Conservation (phyloP, 2,329 filamentous ascomycete species). For the Penicillium sp. region DNA sequence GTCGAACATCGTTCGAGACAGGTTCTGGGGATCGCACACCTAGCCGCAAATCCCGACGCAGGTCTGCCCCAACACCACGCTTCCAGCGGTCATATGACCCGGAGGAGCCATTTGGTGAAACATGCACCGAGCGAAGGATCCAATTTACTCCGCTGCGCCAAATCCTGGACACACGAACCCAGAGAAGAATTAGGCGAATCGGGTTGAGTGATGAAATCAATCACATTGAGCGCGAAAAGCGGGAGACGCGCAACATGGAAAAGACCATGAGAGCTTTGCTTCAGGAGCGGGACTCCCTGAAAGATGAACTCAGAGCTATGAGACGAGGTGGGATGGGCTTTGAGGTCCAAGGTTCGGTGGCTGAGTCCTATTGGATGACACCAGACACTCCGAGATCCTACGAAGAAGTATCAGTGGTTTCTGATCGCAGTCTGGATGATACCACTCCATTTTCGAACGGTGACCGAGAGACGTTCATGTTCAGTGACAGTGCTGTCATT, state of each 20-base stretch:
- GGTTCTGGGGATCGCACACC: conserved; percentile 29
- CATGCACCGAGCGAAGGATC: conserved; percentile 31
- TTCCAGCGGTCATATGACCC: conserved; percentile 23
- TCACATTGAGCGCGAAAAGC: conserved; percentile 42
- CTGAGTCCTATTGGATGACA: conserved; percentile 20
- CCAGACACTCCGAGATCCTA: conserved; percentile 20
- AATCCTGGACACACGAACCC: conserved; percentile 42
- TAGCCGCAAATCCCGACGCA: conserved; percentile 29
- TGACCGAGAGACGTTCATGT: conserved; percentile 28
- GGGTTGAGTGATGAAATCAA: conserved; percentile 50
- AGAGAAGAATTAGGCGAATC: conserved; percentile 44
- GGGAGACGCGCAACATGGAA: conserved; percentile 26
- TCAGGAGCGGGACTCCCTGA: conserved; percentile 30
- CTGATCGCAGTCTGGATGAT: background rate
- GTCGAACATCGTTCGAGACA: conserved; percentile 37
- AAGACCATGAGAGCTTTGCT: conserved; percentile 25
- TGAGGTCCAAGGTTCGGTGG: conserved; percentile 9
- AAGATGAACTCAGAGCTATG: conserved; percentile 25
- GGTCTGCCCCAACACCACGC: conserved; percentile 34
- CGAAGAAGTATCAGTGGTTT: conserved; percentile 22
- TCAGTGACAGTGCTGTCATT: conserved; percentile 33
- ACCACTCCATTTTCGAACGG: background rate
- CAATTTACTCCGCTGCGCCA: conserved; percentile 48
- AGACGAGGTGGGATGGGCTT: conserved; percentile 12
- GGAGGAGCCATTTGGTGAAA: conserved; percentile 17